A percentile compares a stretch with the other conserved stretches of the same genome.
Conservation (phyloP, 2,329 filamentous ascomycete genomes). For the Fusarium sambucinum region DNA sequence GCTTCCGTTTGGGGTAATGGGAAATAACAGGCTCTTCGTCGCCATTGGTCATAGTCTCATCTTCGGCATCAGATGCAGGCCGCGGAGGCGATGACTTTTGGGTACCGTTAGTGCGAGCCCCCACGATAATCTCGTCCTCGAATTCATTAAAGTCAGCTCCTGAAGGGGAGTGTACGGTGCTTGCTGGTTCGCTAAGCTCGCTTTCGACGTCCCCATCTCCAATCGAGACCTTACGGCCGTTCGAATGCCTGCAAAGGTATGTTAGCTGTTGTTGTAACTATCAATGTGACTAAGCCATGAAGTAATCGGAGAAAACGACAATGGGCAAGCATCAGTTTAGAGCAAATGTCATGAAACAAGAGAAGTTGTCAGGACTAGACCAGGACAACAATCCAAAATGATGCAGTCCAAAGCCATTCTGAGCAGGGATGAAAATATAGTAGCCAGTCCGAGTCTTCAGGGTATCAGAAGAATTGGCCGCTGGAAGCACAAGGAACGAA, state of each 20-base stretch:
- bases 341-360: neutral
- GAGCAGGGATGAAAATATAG: conserved; percentile 8
- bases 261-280: conserved; percentile 40
- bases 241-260: conserved; percentile 44
- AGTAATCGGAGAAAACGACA: neutral
- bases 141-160: conserved; percentile 55
- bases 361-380: neutral
- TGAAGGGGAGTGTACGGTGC: conserved; percentile 54
- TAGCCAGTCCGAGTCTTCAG: conserved; percentile 3
- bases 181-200: conserved; percentile 59
- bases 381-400: neutral
- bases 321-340: neutral
- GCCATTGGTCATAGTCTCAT: conserved; percentile 59
- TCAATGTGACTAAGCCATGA: neutral
- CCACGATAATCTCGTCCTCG: conserved; percentile 67
- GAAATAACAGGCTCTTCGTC: conserved; percentile 55
- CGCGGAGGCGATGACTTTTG: conserved; percentile 54
- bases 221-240: conserved; percentile 49
- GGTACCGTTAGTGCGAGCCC: conserved; percentile 56
- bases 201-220: conserved; percentile 57
- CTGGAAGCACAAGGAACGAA: too few species aligned
- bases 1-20: conserved; percentile 68
- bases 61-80: conserved; percentile 54
- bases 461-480: too few species aligned
- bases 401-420: conserved; percentile 4